A percentile compares a stretch with the other conserved stretches of the same genome.
Evolutionary conservation across 768 basidiomycete species (phyloP).

Genomic region (Infundibulicybe gibba): DNA sequence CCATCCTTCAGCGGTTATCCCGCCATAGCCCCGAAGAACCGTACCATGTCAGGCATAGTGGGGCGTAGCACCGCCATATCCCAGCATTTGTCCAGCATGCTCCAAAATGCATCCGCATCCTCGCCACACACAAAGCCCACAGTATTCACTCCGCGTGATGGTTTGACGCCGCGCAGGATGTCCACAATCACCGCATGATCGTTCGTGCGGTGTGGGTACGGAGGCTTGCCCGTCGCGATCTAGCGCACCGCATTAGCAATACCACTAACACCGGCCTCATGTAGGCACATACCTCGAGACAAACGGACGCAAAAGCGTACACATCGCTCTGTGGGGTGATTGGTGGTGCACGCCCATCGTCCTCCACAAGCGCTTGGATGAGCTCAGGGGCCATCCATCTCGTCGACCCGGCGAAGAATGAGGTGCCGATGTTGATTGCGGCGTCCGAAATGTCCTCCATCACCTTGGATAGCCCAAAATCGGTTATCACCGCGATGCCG

Average conservation of each 20-base stretch:
- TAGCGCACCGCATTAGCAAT: constrained; percentile 10
- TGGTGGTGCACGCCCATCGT: constrained; percentile 34
- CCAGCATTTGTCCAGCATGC: constrained; percentile 45
- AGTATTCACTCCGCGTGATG: constrained; percentile 21
- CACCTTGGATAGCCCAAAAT: constrained; percentile 60
- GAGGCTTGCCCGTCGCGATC: constrained; percentile 49
- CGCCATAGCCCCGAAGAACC: too few relatives aligned
- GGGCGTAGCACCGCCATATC: constrained; percentile 13
- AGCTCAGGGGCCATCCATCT: constrained; percentile 62
- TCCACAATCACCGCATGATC: constrained; percentile 56
- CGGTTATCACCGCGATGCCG: constrained; percentile 52
- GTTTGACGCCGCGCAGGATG: constrained; percentile 47
- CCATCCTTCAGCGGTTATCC: too few relatives aligned
- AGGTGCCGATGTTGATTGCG: constrained; percentile 32
- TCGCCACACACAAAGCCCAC: constrained; percentile 21
- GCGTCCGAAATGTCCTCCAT: constrained; percentile 45
- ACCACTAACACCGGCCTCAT: neutral
- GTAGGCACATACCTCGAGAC: constrained; percentile 44
- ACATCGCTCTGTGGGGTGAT: constrained; percentile 54
- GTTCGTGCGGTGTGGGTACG: constrained; percentile 50
- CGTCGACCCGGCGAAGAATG: constrained; percentile 44
- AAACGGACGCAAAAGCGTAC: constrained; percentile 58
- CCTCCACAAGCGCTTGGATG: constrained; percentile 45
- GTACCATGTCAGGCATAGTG: too few relatives aligned
- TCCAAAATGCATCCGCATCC: constrained; percentile 37